A percentile compares a stretch with the other conserved stretches of the same genome.
phyloP scores from a whole-genome alignment of 1,139 yeast species.

The Debaryomyces sp. region DNA sequence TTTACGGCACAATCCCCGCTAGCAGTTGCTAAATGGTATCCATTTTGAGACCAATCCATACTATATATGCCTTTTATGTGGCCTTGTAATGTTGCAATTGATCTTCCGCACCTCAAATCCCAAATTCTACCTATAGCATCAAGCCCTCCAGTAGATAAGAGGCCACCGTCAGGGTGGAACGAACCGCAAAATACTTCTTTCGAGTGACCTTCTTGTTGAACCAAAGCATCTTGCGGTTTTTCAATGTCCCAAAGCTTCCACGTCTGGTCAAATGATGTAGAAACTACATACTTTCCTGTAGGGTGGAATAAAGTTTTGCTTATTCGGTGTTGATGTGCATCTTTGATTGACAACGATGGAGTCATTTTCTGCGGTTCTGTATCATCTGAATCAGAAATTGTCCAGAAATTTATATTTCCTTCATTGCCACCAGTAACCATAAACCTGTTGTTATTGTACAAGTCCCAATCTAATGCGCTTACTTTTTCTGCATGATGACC shows the following conservation, averaged over 20 bases:
- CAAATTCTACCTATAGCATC: slow-evolving; percentile 78
- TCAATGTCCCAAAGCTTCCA: slow-evolving; percentile 88
- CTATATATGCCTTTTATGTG: slow-evolving; percentile 76
- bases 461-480: slow-evolving; percentile 70
- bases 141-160: slow-evolving; percentile 75
- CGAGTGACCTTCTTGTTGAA: slow-evolving; percentile 84
- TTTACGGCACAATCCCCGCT: slow-evolving; percentile 82
- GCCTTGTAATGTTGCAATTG: slow-evolving; percentile 59
- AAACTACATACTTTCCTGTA: slow-evolving; percentile 51
- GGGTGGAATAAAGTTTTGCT: slow-evolving; percentile 74
- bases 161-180: slow-evolving; percentile 78
- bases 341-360: slow-evolving; percentile 22
- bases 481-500: slow-evolving; percentile 60
- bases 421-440: slow-evolving; percentile 69
- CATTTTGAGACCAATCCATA: slow-evolving; percentile 76
- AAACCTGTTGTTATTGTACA: slow-evolving; percentile 12
- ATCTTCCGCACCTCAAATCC: slow-evolving; percentile 84
- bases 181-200: slow-evolving; percentile 67
- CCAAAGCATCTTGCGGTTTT: slow-evolving; percentile 28
- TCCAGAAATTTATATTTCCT: slow-evolving; percentile 56
- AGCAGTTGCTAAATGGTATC: slow-evolving; percentile 76
- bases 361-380: slow-evolving; percentile 10
- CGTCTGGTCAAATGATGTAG: slow-evolving; percentile 83
- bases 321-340: slow-evolving; percentile 59
- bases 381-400: slow-evolving; percentile 14